These are phyloP conservation scores for Backusella psychrophila DNA, from an alignment of 192 early-diverging fungal species.

Conservation along the genomic window DNA sequence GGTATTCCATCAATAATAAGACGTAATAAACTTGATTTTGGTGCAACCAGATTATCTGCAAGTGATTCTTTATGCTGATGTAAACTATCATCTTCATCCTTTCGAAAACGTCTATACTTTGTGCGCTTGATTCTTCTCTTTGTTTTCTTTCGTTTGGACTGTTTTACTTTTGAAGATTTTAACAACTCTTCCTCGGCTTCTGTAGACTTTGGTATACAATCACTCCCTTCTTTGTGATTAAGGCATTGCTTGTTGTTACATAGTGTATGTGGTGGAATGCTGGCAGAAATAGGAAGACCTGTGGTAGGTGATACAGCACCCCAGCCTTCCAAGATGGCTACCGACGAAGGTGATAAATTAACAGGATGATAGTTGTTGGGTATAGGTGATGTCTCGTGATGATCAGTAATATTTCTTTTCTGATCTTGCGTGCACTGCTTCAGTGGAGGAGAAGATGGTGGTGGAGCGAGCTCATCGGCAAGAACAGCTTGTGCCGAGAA, in stretches of 20 bases:
- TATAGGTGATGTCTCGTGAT: not conserved
- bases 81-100: not conserved
- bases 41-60: slow-evolving; percentile 13
- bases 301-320: slow-evolving; percentile 21
- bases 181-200: not conserved
- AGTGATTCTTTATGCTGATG: not conserved
- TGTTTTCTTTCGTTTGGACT: not conserved
- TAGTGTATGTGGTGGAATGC: slow-evolving; percentile 21
- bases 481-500: slow-evolving; percentile 2
- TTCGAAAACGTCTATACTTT: not conserved
- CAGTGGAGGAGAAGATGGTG: not conserved
- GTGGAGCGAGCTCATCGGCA: not conserved
- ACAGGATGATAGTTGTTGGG: not conserved
- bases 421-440: not conserved
- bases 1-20: slow-evolving; percentile 55
- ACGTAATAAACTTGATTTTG: slow-evolving; percentile 45
- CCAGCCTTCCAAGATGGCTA: slow-evolving; percentile 18
- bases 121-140: not conserved
- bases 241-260: not conserved
- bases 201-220: not conserved
- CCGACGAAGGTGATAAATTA: slow-evolving; percentile 5
- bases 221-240: not conserved
- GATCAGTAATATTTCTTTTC: not conserved
- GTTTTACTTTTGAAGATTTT: not conserved
- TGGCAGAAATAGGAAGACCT: slow-evolving; percentile 15